phyloP scores from a whole-genome alignment of 2,329 filamentous ascomycete genomes.

The Colletotrichum lini region DNA sequence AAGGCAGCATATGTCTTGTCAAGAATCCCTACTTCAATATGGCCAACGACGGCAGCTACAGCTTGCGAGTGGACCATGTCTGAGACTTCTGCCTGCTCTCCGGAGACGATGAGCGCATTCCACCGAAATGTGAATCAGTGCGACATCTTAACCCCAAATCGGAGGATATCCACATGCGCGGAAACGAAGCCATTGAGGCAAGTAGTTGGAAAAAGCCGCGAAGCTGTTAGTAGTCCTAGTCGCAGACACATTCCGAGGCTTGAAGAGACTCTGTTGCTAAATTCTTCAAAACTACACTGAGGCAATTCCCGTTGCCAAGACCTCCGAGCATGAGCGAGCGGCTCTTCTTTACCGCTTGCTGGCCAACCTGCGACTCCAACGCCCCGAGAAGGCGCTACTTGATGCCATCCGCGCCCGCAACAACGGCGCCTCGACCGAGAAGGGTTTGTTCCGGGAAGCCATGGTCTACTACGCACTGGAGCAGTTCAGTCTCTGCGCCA shows the following conservation, averaged over 20 bases:
- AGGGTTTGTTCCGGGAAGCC: constrained; percentile 60
- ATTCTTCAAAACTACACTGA: constrained; percentile 53
- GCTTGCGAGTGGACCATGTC: constrained; percentile 66
- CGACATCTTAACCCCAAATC: constrained; percentile 40
- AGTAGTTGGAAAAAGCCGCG: constrained; percentile 50
- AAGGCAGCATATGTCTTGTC: constrained; percentile 57
- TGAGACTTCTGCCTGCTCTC: constrained; percentile 61
- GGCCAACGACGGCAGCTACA: constrained; percentile 55
- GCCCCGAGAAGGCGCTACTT: constrained; percentile 48
- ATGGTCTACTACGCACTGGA: constrained; percentile 60
- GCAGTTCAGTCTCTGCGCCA: constrained; percentile 54
- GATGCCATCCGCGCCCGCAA: constrained; percentile 47
- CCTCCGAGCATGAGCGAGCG: constrained; percentile 52
- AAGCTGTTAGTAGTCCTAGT: constrained; percentile 48
- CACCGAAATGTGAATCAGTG: constrained; percentile 52
- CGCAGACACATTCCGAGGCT: too few species aligned
- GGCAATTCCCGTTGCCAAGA: constrained; percentile 51
- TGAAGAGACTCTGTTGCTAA: constrained; percentile 6
- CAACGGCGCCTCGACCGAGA: constrained; percentile 52
- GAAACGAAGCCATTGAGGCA: constrained; percentile 51
- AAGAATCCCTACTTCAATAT: constrained; percentile 69
- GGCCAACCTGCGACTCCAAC: constrained; percentile 49
- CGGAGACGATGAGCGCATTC: constrained; percentile 55
- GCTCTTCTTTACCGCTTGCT: constrained; percentile 55
- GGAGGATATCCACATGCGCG: constrained; percentile 46